Percentiles rank a stretch among this genome's conserved stretches.
Conservation (phyloP, 2,329 filamentous ascomycete genomes). For the Aspergillus sp. region DNA sequence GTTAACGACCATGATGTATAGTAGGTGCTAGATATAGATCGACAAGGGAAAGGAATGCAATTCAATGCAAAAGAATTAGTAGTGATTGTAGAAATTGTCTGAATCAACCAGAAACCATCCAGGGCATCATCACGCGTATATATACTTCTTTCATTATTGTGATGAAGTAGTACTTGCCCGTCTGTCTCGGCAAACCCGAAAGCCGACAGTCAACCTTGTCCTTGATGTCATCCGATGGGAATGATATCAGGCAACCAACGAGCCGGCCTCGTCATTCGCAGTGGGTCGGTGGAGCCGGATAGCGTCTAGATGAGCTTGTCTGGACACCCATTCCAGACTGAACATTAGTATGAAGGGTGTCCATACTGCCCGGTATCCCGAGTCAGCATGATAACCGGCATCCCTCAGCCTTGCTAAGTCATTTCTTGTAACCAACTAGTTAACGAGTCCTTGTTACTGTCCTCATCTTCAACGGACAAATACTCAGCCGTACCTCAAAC, state of each 20-base stretch:
- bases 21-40: not conserved
- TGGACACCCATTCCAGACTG: not conserved
- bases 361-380: not conserved
- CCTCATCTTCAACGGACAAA: not conserved
- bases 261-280: not conserved
- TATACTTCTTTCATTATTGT: not conserved
- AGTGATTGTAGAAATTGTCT: not conserved
- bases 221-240: constrained; percentile 6
- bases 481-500: not conserved
- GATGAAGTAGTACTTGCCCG: not conserved
- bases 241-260: constrained; percentile 8
- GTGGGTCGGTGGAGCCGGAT: constrained; percentile 4
- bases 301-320: not conserved
- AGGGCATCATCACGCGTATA: not conserved
- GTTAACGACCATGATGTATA: constrained; percentile 5
- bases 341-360: not conserved
- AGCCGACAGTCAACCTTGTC: not conserved
- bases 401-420: not conserved
- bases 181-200: not conserved
- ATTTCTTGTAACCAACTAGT: not conserved
- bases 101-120: not conserved
- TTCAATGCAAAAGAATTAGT: not conserved
- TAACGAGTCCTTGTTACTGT: not conserved
- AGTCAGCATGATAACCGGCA: not conserved
- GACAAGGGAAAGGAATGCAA: not conserved